These are phyloP conservation scores for Pichia insulana DNA, from an alignment of 805 yeast species.

Conservation along the genomic window DNA sequence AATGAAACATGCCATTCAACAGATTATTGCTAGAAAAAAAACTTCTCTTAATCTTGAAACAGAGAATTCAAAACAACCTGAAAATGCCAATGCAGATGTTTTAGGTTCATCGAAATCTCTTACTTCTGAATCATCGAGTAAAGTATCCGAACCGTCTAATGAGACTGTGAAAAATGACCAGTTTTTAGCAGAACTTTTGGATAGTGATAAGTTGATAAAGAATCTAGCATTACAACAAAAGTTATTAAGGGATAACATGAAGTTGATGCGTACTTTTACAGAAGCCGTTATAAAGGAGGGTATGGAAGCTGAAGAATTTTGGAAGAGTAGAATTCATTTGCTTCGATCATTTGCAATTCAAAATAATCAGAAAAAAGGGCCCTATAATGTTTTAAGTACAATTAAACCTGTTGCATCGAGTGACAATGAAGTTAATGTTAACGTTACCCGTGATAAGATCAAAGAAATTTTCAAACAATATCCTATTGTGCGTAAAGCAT, in stretches of 20 bases:
- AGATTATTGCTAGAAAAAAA: conserved; percentile 57
- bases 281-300: conserved; percentile 79
- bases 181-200: conserved; percentile 33
- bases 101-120: not conserved
- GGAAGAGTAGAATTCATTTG: conserved; percentile 74
- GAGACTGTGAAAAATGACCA: conserved; percentile 21
- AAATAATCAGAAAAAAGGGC: conserved; percentile 78
- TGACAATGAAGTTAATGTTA: conserved; percentile 89
- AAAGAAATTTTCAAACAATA: conserved; percentile 85
- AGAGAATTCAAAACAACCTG: not conserved
- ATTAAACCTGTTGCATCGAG: conserved; percentile 89
- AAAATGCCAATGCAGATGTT: conserved; percentile 2
- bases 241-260: conserved; percentile 58
- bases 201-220: conserved; percentile 49
- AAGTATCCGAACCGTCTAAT: conserved; percentile 8
- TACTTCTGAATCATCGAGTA: not conserved
- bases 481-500: conserved; percentile 85
- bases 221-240: conserved; percentile 75
- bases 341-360: conserved; percentile 82
- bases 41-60: conserved; percentile 31
- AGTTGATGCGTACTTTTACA: conserved; percentile 66
- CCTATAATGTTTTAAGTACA: conserved; percentile 87
- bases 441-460: conserved; percentile 84
- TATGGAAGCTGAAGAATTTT: conserved; percentile 73
- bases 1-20: conserved; percentile 58